Conservation (phyloP, 192 early-diverging fungal genomes). For the Funneliformis geosporum region DNA sequence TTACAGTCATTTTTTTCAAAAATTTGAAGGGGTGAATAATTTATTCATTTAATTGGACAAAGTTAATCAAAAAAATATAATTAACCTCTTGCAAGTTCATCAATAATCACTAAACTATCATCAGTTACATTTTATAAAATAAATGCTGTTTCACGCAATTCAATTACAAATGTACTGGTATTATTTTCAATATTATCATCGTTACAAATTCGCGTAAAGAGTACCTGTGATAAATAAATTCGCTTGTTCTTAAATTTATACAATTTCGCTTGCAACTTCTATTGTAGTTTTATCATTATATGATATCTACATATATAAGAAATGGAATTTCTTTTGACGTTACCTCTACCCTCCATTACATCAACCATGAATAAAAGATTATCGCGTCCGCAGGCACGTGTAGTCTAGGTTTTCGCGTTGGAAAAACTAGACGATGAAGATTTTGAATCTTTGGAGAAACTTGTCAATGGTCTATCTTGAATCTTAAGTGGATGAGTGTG, state of each 20-base stretch:
- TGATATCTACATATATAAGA: too few species aligned
- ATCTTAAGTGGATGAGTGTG: too few species aligned
- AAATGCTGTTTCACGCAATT: constrained; percentile 84
- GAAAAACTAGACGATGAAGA: constrained; percentile 25
- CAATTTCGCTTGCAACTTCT: constrained; percentile 57
- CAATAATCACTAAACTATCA: constrained; percentile 78
- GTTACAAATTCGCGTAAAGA: constrained; percentile 78
- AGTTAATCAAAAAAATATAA: constrained; percentile 3
- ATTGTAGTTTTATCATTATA: too few species aligned
- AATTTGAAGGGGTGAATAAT: background rate
- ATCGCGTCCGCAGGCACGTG: background rate
- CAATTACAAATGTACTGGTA: constrained; percentile 80
- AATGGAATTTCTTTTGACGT: too few species aligned
- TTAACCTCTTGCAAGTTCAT: constrained; percentile 81
- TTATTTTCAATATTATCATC: constrained; percentile 61
- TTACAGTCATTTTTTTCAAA: background rate
- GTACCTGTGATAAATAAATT: constrained; percentile 65
- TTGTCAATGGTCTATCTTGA: background rate
- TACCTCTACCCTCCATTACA: constrained; percentile 54
- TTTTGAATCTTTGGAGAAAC: background rate
- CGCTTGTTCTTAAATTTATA: constrained; percentile 58
- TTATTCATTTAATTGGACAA: too few species aligned
- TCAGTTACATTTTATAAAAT: constrained; percentile 75
- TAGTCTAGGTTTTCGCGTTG: constrained; percentile 3
- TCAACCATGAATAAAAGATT: constrained; percentile 44